These are phyloP conservation scores for Murraya paniculata DNA, from an alignment of 345 rosid species.

Conservation along the genomic window DNA sequence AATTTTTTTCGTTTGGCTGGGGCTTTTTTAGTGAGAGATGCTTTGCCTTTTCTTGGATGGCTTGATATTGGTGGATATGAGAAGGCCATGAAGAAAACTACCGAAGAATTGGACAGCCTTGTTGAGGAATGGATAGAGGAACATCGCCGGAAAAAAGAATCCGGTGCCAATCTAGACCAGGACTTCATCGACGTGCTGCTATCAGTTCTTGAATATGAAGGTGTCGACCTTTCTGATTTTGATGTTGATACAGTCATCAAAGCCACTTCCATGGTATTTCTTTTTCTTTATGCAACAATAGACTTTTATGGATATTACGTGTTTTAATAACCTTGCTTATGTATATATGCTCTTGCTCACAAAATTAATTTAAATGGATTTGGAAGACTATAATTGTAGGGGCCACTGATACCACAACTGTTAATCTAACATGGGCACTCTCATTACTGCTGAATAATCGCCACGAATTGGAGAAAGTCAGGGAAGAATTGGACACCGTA, in stretches of 20 bases:
- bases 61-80: constrained; percentile 38
- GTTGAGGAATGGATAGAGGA: constrained; percentile 25
- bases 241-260: constrained; percentile 35
- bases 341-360: not conserved
- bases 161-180: constrained; percentile 12
- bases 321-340: too few relatives aligned
- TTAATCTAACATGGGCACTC: constrained; percentile 24
- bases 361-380: not conserved
- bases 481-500: constrained; percentile 24
- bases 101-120: constrained; percentile 24
- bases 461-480: constrained; percentile 8
- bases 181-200: constrained; percentile 38
- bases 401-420: constrained; percentile 25
- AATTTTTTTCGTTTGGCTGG: constrained; percentile 21
- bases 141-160: constrained; percentile 10
- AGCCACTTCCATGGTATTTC: constrained; percentile 31
- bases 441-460: constrained; percentile 23
- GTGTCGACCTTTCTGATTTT: constrained; percentile 14
- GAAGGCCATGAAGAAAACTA: constrained; percentile 34
- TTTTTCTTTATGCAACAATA: not conserved
- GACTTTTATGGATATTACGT: not conserved
- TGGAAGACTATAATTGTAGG: constrained; percentile 25
- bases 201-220: constrained; percentile 24
- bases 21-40: constrained; percentile 26
- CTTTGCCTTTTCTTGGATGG: constrained; percentile 31